A percentile compares a stretch with the other conserved stretches of the same genome.
These are phyloP conservation scores for Nemania sp. DNA, from an alignment of 2,329 filamentous ascomycete genomes.

Conservation along the genomic window DNA sequence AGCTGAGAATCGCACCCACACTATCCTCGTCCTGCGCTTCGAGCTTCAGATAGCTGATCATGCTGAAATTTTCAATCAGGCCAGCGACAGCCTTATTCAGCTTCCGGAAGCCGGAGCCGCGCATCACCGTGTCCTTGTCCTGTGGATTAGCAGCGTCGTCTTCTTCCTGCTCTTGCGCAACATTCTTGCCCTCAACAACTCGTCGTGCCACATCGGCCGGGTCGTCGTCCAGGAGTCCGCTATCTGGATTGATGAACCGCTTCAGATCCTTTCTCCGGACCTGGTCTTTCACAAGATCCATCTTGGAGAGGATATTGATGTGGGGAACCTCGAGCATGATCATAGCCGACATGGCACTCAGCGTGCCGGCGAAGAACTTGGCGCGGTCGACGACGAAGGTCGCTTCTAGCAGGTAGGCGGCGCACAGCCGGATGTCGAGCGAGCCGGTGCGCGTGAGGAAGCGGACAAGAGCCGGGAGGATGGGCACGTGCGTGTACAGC, in stretches of 20 bases:
- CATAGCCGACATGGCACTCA: slow-evolving; percentile 98
- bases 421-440: slow-evolving; percentile 88
- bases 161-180: slow-evolving; percentile 41
- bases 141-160: slow-evolving; percentile 63
- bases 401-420: slow-evolving; percentile 90
- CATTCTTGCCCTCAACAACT: slow-evolving; percentile 38
- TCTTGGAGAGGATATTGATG: slow-evolving; percentile 94
- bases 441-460: slow-evolving; percentile 78
- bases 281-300: slow-evolving; percentile 93
- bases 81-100: slow-evolving; percentile 87
- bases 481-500: slow-evolving; percentile 94
- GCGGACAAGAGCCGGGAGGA: slow-evolving; percentile 81
- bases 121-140: slow-evolving; percentile 73
- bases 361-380: slow-evolving; percentile 95
- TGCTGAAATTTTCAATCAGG: slow-evolving; percentile 95
- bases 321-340: slow-evolving; percentile 97
- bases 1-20: slow-evolving; percentile 66
- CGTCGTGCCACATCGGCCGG: slow-evolving; percentile 56
- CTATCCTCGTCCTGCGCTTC: slow-evolving; percentile 93
- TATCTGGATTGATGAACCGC: slow-evolving; percentile 86
- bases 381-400: slow-evolving; percentile 94
- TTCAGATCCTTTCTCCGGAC: slow-evolving; percentile 86
- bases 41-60: slow-evolving; percentile 92
- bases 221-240: slow-evolving; percentile 79
- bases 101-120: slow-evolving; percentile 76